A percentile compares a stretch with the other conserved stretches of the same genome.
Conservation (phyloP, 2,329 filamentous ascomycete species). For the Aspergillus quadrilineatus region DNA sequence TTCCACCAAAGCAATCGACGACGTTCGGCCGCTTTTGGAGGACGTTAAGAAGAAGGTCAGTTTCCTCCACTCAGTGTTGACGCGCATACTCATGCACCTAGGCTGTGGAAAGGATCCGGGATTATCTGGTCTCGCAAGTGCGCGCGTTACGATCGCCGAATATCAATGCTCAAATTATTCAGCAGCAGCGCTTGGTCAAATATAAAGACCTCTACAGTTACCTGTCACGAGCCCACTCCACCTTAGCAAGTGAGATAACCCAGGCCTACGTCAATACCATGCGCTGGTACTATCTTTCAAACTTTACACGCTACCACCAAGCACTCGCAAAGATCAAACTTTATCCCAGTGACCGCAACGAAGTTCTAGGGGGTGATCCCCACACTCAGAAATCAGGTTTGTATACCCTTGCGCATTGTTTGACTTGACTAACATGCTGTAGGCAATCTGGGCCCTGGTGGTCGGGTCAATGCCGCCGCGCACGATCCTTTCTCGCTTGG, state of each 20-base stretch:
- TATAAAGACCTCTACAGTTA: conserved; percentile 89
- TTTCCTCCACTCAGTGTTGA: not conserved
- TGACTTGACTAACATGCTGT: conserved; percentile 13
- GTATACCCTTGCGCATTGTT: conserved; percentile 14
- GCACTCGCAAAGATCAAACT: conserved; percentile 82
- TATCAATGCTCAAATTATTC: conserved; percentile 95
- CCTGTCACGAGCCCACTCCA: conserved; percentile 74
- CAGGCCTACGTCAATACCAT: conserved; percentile 97
- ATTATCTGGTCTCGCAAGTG: conserved; percentile 91
- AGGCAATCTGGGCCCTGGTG: conserved; percentile 40
- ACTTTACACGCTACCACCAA: conserved; percentile 84
- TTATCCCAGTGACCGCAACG: conserved; percentile 77
- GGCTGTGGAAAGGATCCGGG: conserved; percentile 90
- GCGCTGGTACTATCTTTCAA: conserved; percentile 94
- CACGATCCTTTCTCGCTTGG: conserved; percentile 91
- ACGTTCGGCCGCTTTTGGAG: conserved; percentile 79
- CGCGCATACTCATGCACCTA: conserved; percentile 31
- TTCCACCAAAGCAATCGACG: conserved; percentile 72
- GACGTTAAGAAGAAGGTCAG: conserved; percentile 77
- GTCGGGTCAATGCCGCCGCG: conserved; percentile 39
- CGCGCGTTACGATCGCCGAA: conserved; percentile 91
- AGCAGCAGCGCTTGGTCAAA: conserved; percentile 84
- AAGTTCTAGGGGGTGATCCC: conserved; percentile 79
- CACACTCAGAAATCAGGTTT: conserved; percentile 59
- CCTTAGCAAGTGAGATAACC: conserved; percentile 84